These are phyloP conservation scores for Asterophora lycoperdoides DNA, from an alignment of 768 basidiomycete species.

Conservation along the genomic window DNA sequence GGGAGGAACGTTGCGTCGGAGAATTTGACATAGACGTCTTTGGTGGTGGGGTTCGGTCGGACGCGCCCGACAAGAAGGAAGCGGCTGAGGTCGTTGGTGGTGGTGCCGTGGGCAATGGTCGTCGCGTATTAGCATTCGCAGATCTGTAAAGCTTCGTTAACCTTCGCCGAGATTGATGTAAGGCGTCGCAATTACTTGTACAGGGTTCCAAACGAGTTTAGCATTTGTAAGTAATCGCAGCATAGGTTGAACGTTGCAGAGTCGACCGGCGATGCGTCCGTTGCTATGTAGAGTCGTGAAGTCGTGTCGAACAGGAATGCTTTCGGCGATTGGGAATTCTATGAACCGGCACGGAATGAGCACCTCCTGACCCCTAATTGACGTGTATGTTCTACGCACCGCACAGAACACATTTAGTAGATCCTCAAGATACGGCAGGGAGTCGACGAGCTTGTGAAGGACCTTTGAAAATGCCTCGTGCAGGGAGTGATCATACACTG, in stretches of 20 bases:
- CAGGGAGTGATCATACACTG: conserved; percentile 87
- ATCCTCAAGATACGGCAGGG: conserved; percentile 82
- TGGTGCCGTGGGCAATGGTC: conserved; percentile 21
- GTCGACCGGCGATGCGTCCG: conserved; percentile 90
- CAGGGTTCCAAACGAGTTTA: conserved; percentile 79
- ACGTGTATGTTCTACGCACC: conserved; percentile 35
- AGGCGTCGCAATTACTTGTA: conserved; percentile 55
- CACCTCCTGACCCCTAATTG: background rate
- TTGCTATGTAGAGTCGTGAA: conserved; percentile 87
- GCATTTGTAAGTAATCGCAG: conserved; percentile 85
- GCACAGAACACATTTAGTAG: conserved; percentile 83
- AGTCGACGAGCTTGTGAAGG: conserved; percentile 81
- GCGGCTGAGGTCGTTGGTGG: conserved; percentile 25
- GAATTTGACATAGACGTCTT: conserved; percentile 6
- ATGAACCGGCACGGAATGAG: conserved; percentile 10
- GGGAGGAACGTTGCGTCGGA: conserved; percentile 19
- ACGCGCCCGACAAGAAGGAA: conserved; percentile 18
- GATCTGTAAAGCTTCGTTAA: conserved; percentile 22
- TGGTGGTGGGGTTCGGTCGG: conserved; percentile 17
- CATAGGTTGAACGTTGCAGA: conserved; percentile 83
- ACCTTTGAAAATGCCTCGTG: conserved; percentile 91
- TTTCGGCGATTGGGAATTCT: conserved; percentile 93
- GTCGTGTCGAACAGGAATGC: conserved; percentile 88
- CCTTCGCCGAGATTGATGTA: conserved; percentile 1
- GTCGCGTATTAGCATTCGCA: conserved; percentile 27